Evolutionary conservation across 768 basidiomycete species (phyloP).

Genomic region (Mycena albidolilacea): DNA sequence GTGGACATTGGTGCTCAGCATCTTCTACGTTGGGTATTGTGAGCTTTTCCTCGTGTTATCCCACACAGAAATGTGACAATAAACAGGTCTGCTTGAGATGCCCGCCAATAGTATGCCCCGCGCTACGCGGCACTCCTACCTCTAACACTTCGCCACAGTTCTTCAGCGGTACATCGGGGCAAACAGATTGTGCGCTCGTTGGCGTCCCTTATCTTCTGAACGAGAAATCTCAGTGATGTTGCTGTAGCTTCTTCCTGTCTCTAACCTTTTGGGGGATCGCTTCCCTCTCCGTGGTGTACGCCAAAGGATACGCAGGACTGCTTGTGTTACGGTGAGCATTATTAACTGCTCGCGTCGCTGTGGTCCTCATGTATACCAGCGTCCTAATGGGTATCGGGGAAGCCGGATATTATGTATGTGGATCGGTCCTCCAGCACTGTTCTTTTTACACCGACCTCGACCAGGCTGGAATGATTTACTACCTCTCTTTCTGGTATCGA

Average conservation of each 20-base stretch:
- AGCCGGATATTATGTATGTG: conserved; percentile 64
- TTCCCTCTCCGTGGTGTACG: conserved; percentile 68
- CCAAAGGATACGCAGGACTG: conserved; percentile 66
- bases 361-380: conserved; percentile 45
- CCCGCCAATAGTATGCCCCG: conserved; percentile 65
- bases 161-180: conserved; percentile 71
- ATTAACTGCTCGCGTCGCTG: not conserved
- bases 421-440: not conserved
- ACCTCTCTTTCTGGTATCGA: conserved; percentile 72
- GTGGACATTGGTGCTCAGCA: conserved; percentile 71
- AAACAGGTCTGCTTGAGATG: conserved; percentile 67
- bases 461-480: conserved; percentile 69
- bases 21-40: conserved; percentile 76
- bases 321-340: conserved; percentile 60
- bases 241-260: conserved; percentile 66
- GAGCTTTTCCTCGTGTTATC: conserved; percentile 25
- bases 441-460: not conserved
- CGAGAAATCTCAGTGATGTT: not conserved
- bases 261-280: conserved; percentile 62
- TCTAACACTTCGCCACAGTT: conserved; percentile 49
- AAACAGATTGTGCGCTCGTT: conserved; percentile 63
- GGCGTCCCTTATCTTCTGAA: not conserved
- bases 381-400: conserved; percentile 73
- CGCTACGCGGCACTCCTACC: not conserved
- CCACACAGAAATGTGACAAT: not conserved